Percentiles rank a stretch among this genome's conserved stretches.
Conservation (phyloP, 2,329 filamentous ascomycete species). For the Clarireedia monteithiana region DNA sequence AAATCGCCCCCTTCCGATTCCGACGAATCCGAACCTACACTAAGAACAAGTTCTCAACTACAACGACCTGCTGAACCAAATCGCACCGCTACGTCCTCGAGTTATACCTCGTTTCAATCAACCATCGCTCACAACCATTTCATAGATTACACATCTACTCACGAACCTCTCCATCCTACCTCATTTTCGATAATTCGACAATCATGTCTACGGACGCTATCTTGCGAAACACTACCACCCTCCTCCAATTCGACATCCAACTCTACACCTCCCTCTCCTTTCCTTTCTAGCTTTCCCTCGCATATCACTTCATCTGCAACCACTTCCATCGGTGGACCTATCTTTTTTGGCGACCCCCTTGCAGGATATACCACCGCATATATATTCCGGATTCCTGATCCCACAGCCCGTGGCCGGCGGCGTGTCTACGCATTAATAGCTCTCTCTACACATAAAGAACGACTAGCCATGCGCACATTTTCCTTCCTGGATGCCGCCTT, state of each 20-base stretch:
- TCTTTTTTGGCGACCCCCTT: slow-evolving; percentile 59
- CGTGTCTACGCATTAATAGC: slow-evolving; percentile 62
- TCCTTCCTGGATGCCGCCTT: slow-evolving; percentile 54
- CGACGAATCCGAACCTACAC: slow-evolving; percentile 23
- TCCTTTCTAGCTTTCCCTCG: slow-evolving; percentile 31
- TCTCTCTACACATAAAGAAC: slow-evolving; percentile 57
- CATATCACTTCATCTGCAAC: slow-evolving; percentile 32
- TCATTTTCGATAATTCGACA: slow-evolving; percentile 61
- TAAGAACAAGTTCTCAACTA: slow-evolving; percentile 10
- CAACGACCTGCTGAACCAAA: slow-evolving; percentile 8
- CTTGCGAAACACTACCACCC: slow-evolving; percentile 56
- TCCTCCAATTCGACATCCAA: slow-evolving; percentile 32
- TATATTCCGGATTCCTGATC: slow-evolving; percentile 61
- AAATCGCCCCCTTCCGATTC: slow-evolving; percentile 24
- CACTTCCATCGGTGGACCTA: slow-evolving; percentile 53
- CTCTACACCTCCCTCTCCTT: slow-evolving; percentile 34
- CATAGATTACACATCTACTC: slow-evolving; percentile 60
- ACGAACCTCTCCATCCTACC: slow-evolving; percentile 52
- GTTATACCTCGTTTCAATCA: slow-evolving; percentile 36
- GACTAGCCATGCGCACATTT: slow-evolving; percentile 58
- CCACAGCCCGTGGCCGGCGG: slow-evolving; percentile 59
- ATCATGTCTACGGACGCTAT: slow-evolving; percentile 58
- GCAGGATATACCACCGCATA: slow-evolving; percentile 63
- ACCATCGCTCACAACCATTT: slow-evolving; percentile 51
- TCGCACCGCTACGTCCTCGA: slow-evolving; percentile 21